phyloP scores from a whole-genome alignment of 192 early-diverging fungal species.

The Coemansia pectinata region DNA sequence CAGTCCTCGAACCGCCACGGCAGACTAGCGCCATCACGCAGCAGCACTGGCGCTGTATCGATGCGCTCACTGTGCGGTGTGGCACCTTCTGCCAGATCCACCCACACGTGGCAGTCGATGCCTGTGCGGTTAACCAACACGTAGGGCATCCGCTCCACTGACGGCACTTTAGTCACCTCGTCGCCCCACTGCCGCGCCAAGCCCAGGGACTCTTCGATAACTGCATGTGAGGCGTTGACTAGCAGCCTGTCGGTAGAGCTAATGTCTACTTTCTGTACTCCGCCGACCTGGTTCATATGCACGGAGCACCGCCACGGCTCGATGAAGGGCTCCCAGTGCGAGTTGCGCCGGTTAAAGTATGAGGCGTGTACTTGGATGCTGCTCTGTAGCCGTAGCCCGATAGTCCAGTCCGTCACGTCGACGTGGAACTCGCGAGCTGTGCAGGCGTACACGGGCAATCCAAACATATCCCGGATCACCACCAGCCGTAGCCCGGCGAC shows the following conservation, averaged over 20 bases:
- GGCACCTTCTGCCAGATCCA: constrained; percentile 57
- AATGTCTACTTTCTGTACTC: constrained; percentile 61
- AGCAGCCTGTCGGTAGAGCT: constrained; percentile 73
- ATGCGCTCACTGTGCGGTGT: constrained; percentile 48
- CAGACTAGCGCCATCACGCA: constrained; percentile 69
- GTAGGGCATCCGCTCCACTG: constrained; percentile 72
- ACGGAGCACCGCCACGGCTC: constrained; percentile 85
- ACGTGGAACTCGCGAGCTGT: constrained; percentile 78
- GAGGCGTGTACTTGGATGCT: constrained; percentile 76
- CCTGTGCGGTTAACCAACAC: constrained; percentile 89
- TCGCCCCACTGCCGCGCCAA: constrained; percentile 59
- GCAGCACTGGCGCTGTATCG: constrained; percentile 67
- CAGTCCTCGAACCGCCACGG: constrained; percentile 99
- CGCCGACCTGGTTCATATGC: constrained; percentile 34
- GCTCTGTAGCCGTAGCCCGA: constrained; percentile 64
- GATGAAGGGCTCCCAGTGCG: constrained; percentile 97
- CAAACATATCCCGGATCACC: constrained; percentile 92
- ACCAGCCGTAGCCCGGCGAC: constrained; percentile 59
- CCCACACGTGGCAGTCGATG: constrained; percentile 88
- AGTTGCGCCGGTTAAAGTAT: constrained; percentile 96
- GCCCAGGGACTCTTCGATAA: constrained; percentile 68
- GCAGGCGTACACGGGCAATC: constrained; percentile 88
- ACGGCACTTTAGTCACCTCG: constrained; percentile 24
- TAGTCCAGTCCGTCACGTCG: constrained; percentile 84
- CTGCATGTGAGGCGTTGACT: constrained; percentile 84